phyloP scores from a whole-genome alignment of 352 stramenopile species.

The Phytopythium aichiense region DNA sequence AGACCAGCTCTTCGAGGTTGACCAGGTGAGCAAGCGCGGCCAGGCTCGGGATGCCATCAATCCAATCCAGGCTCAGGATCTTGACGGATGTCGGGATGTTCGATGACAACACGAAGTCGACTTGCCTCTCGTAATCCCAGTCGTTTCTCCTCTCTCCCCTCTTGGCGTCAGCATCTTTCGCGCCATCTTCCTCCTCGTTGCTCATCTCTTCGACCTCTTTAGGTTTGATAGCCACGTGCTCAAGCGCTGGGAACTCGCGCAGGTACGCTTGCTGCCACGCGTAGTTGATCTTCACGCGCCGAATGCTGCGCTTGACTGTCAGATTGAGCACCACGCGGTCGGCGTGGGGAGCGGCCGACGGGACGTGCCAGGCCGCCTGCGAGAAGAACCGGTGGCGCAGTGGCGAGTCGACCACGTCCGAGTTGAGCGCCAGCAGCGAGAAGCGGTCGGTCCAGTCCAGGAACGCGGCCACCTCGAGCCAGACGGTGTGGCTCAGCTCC shows the following conservation, averaged over 20 bases:
- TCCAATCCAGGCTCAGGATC: background rate
- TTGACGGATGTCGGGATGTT: background rate
- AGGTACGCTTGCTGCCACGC: slow-evolving; percentile 1
- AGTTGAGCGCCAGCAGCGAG: background rate
- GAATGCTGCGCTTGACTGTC: background rate
- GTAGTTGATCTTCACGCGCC: background rate
- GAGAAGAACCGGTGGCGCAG: background rate
- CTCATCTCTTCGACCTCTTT: background rate
- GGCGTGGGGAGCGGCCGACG: background rate
- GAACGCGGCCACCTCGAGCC: background rate
- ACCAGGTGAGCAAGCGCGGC: background rate
- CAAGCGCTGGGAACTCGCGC: background rate
- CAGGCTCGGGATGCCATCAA: background rate
- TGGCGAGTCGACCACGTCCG: background rate
- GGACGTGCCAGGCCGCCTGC: background rate
- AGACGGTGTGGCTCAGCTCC: background rate
- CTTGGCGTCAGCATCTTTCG: too few species aligned
- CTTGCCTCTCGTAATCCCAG: too few species aligned
- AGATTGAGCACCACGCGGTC: background rate
- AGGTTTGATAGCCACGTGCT: background rate
- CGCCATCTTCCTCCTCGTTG: background rate
- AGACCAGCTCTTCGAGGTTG: background rate
- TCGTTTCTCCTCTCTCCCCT: too few species aligned
- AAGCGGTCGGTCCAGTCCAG: background rate
- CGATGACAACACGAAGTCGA: background rate